Evolutionary conservation across 2,329 filamentous ascomycete species (phyloP).

Genomic region (Penicillium occitanis): DNA sequence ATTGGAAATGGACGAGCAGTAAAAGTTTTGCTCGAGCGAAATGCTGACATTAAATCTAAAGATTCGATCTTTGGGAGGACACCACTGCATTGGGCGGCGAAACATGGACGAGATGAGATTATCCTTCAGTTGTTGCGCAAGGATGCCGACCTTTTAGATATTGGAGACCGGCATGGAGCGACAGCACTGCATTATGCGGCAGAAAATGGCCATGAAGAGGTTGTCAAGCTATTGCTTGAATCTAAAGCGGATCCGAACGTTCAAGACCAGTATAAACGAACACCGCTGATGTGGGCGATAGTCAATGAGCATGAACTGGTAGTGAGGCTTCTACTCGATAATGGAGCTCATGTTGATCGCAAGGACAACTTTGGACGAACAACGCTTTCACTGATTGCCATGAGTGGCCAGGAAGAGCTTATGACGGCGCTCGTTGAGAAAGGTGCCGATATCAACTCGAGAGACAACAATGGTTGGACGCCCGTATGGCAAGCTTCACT

Average conservation of each 20-base stretch:
- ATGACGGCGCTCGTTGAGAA: not conserved
- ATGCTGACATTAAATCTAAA: not conserved
- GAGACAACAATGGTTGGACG: not conserved
- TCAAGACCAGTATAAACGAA: not conserved
- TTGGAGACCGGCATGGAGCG: not conserved
- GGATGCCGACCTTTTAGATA: not conserved
- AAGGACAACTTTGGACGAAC: not conserved
- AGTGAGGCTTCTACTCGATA: conserved; percentile 27
- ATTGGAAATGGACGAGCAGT: not conserved
- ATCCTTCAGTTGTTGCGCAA: not conserved
- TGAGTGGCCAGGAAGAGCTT: conserved; percentile 8
- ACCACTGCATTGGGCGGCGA: not conserved
- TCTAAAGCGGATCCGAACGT: not conserved
- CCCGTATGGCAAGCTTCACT: not conserved
- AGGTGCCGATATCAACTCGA: not conserved
- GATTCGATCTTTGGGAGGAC: not conserved
- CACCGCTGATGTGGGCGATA: not conserved
- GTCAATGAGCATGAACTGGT: conserved; percentile 22
- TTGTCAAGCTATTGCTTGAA: conserved; percentile 13
- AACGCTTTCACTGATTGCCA: not conserved
- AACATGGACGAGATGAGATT: not conserved
- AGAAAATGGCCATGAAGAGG: conserved; percentile 17
- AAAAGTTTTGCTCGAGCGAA: not conserved
- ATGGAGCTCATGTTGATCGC: conserved; percentile 27
- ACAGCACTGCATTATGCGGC: conserved; percentile 33